Conservation (phyloP, 2,329 filamentous ascomycete genomes). For the Fusarium metavorans region DNA sequence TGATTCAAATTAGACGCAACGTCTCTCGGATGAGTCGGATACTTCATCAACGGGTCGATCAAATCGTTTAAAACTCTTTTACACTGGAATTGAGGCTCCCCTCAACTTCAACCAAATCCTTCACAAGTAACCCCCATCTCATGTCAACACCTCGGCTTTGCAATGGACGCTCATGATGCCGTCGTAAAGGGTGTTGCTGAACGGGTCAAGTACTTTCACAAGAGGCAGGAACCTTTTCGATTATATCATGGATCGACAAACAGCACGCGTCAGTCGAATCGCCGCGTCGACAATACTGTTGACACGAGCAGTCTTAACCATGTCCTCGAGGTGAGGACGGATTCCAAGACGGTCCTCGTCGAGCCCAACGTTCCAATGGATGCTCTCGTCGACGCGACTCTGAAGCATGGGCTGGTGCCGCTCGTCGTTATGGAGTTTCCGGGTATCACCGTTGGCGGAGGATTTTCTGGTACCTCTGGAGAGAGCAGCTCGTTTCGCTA, state of each 20-base stretch:
- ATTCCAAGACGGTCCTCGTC: slow-evolving; percentile 68
- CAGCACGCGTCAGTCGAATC: slow-evolving; percentile 72
- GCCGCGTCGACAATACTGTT: slow-evolving; percentile 66
- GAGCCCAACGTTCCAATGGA: slow-evolving; percentile 81
- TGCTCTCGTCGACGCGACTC: slow-evolving; percentile 67
- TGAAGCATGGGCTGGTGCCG: slow-evolving; percentile 68
- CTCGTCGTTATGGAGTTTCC: slow-evolving; percentile 79
- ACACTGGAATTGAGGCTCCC: neutral
- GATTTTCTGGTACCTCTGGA: slow-evolving; percentile 73
- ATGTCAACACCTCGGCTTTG: neutral
- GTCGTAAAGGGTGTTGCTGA: slow-evolving; percentile 58
- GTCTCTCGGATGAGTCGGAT: slow-evolving; percentile 32
- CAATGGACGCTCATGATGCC: slow-evolving; percentile 59
- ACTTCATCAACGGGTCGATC: neutral
- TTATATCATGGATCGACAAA: slow-evolving; percentile 84
- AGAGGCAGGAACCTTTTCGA: slow-evolving; percentile 68
- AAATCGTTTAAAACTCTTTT: neutral
- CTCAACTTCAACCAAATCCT: neutral
- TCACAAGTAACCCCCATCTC: neutral
- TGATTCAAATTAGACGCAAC: slow-evolving; percentile 14
- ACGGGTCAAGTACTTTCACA: slow-evolving; percentile 58
- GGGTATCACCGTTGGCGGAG: slow-evolving; percentile 78
- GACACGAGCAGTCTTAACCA: slow-evolving; percentile 74
- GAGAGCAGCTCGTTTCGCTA: slow-evolving; percentile 77
- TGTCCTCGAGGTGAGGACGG: slow-evolving; percentile 70